Conservation (phyloP, 148 eudicot species). For the Diospyros kaki region DNA sequence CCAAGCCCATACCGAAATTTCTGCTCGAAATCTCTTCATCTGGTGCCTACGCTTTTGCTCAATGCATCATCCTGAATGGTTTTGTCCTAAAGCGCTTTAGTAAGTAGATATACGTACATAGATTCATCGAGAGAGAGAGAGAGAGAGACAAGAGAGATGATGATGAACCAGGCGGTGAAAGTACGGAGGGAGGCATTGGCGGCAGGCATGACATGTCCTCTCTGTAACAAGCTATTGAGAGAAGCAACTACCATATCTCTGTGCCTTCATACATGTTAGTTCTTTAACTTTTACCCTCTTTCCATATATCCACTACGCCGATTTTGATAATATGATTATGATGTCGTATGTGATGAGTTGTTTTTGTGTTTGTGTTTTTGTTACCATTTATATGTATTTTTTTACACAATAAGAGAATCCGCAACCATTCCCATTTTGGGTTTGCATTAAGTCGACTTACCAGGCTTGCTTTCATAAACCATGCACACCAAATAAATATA, state of each 20-base stretch:
- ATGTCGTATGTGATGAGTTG: slow-evolving; percentile 15
- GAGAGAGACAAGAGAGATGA: slow-evolving; percentile 9
- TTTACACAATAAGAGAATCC: too few relatives aligned
- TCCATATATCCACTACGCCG: background rate
- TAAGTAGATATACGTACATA: background rate
- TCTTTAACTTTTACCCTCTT: background rate
- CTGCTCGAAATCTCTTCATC: background rate
- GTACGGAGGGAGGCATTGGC: slow-evolving; percentile 40
- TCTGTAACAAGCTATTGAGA: slow-evolving; percentile 46
- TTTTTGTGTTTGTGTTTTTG: background rate
- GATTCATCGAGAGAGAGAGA: background rate
- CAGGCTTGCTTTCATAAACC: too few relatives aligned
- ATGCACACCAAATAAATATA: too few relatives aligned
- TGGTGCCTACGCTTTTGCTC: background rate
- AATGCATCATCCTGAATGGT: background rate
- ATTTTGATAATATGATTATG: background rate
- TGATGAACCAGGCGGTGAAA: slow-evolving; percentile 39
- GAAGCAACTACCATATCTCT: slow-evolving; percentile 51
- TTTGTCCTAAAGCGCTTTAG: slow-evolving; percentile 6
- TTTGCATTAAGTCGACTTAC: too few relatives aligned
- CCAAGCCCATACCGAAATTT: slow-evolving; percentile 1
- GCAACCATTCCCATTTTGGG: too few relatives aligned
- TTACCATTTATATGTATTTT: too few relatives aligned
- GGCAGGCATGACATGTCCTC: slow-evolving; percentile 77
- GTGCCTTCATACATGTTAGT: slow-evolving; percentile 59